These are phyloP conservation scores for Melanomma pulvis-pyrius DNA, from an alignment of 495 filamentous ascomycete species.

Conservation along the genomic window DNA sequence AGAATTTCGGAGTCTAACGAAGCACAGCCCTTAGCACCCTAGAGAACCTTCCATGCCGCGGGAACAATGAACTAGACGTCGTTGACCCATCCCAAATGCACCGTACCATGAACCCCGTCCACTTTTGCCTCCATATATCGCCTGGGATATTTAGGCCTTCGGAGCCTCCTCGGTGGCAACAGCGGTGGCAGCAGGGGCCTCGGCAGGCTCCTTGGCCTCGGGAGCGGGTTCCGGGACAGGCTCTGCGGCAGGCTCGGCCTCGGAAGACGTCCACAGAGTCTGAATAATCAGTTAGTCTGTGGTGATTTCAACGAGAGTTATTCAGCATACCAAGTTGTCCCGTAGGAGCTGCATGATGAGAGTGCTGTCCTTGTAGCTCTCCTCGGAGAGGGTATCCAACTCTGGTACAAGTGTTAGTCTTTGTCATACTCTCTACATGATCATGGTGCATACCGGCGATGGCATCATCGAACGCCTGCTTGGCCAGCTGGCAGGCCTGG, in stretches of 20 bases:
- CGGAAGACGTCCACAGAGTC: constrained; percentile 99
- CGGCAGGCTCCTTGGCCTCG: constrained; percentile 21
- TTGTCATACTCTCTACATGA: background rate
- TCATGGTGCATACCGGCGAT: constrained; percentile 63
- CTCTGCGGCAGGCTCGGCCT: constrained; percentile 67
- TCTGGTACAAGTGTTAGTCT: constrained; percentile 57
- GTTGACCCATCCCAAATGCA: constrained; percentile 38
- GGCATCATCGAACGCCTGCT: constrained; percentile 98
- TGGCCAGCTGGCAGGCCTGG: constrained; percentile 97
- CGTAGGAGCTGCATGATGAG: constrained; percentile 99
- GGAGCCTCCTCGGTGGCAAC: constrained; percentile 32
- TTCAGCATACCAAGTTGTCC: constrained; percentile 85
- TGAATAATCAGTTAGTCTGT: constrained; percentile 45
- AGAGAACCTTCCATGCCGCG: constrained; percentile 22
- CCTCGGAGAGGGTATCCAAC: constrained; percentile 97
- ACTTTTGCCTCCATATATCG: constrained; percentile 28
- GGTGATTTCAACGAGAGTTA: background rate
- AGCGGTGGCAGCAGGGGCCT: constrained; percentile 35
- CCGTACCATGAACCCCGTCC: constrained; percentile 37
- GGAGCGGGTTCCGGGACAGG: constrained; percentile 21
- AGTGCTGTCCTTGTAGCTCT: constrained; percentile 99
- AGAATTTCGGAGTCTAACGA: constrained; percentile 36
- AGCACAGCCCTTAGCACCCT: constrained; percentile 27
- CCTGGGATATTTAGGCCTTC: constrained; percentile 32
- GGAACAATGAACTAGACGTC: constrained; percentile 30